Base-by-base conservation (phyloP, 129 eudicot genomes). In the Flaveria brownii region DNA sequence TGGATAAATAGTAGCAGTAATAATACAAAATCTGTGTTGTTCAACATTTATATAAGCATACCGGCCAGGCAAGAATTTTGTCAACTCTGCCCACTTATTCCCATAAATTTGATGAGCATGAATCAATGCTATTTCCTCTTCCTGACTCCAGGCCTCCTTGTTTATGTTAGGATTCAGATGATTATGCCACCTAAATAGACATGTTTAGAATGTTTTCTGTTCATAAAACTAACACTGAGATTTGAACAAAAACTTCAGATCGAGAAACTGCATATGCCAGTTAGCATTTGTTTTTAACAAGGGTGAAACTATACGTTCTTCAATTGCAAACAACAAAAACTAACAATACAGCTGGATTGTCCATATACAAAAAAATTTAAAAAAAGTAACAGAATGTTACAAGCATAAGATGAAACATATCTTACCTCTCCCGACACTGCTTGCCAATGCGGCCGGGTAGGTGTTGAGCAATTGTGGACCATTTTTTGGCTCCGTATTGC, bases 381-480 rank as follows among this genome's bases (percentile, higher is more conserved):
- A 26, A 1, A 26, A 7, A 14, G 17, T n/a, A 22, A 45, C 5
- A 14, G 23, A n/a, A 60, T 43, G 1, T 28, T 63, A 75, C 9
- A 46, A 75, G 23, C 61, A 77, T 39, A 59, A 59, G 20, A 67
- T 23, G 55, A 77, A 77, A 69, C 17, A 70, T n/a, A 55, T 54
- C 76, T 80, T 80, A 94, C 99, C 99, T 87, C 82, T 94, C 99
- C 28, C 99, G 86, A 76, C 99, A 94, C 76, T 94, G 99, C 76
- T 94, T 94, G 42, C 99, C 99, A 39, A 94, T 94, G 51, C 99
- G 99, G 10, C 99, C 97, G 56, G 97, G 97, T 77, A 94, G 83
- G 82, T 87, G 90, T 43, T 91, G 92, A 7, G 99, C 96, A 81
- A 94, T 94, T 47, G 96, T 91, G 50, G 99, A 94, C 99, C 99